phyloP scores from a whole-genome alignment of 257 asterid genomes.

The Jacaranda mimosifolia region DNA sequence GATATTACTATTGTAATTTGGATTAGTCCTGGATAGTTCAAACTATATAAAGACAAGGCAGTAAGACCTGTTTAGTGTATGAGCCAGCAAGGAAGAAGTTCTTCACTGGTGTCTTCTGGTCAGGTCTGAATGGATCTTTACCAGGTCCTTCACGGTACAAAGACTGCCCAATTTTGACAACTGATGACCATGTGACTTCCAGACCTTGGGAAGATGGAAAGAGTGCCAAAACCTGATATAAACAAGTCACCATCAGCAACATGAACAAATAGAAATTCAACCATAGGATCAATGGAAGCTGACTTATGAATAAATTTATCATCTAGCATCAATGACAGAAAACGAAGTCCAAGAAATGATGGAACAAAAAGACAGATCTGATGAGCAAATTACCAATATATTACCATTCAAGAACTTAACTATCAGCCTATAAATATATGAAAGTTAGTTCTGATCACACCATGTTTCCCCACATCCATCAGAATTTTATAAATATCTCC shows the following conservation, averaged over 20 bases:
- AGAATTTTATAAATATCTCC: too few relatives aligned
- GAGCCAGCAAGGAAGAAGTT: conserved; percentile 98
- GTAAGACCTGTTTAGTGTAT: conserved; percentile 89
- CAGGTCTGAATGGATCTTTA: conserved; percentile 97
- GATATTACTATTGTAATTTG: background rate
- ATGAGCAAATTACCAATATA: too few relatives aligned
- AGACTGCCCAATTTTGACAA: conserved; percentile 94
- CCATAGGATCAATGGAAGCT: background rate
- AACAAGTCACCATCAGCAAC: conserved; percentile 30
- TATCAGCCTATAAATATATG: too few relatives aligned
- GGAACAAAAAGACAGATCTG: too few relatives aligned
- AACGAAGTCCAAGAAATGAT: too few relatives aligned
- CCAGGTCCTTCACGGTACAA: conserved; percentile 98
- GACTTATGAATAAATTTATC: background rate
- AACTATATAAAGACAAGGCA: background rate
- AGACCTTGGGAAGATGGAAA: conserved; percentile 99
- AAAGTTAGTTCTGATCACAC: too few relatives aligned
- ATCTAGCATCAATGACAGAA: background rate
- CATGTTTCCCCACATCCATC: too few relatives aligned
- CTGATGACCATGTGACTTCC: conserved; percentile 94
- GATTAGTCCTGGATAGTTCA: background rate
- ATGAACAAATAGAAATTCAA: background rate
- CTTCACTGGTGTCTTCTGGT: conserved; percentile 91
- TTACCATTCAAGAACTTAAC: too few relatives aligned
- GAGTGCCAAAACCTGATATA: conserved; percentile 76